A percentile compares a stretch with the other conserved stretches of the same genome.
Conservation (phyloP, 1,284 basidiomycete genomes). For the Naganishia sp. region DNA sequence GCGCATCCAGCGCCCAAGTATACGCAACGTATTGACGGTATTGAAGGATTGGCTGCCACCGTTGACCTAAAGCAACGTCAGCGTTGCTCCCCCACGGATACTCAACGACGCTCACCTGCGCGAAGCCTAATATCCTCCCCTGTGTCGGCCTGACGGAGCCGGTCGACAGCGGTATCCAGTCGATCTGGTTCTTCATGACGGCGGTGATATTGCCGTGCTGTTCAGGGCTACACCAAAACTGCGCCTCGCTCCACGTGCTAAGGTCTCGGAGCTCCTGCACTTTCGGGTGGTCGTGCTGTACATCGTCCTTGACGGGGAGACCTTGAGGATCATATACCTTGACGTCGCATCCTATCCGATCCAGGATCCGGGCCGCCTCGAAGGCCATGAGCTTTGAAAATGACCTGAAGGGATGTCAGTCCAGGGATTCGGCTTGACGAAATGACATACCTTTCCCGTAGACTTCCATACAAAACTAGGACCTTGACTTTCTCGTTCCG, state of each 20-base stretch:
- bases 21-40: constrained; percentile 49
- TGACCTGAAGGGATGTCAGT: constrained; percentile 39
- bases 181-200: constrained; percentile 53
- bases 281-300: constrained; percentile 40
- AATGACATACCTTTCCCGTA: constrained; percentile 42
- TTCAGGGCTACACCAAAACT: constrained; percentile 52
- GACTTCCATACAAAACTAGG: constrained; percentile 48
- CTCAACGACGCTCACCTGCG: constrained; percentile 31
- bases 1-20: constrained; percentile 53
- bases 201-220: constrained; percentile 52
- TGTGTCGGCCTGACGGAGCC: constrained; percentile 54
- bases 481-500: constrained; percentile 37
- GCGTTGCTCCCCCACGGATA: not conserved
- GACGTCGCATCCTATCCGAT: constrained; percentile 49
- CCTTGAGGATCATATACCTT: constrained; percentile 47
- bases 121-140: constrained; percentile 46
- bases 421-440: not conserved
- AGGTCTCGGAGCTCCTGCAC: constrained; percentile 47
- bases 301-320: constrained; percentile 52
- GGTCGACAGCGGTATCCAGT: constrained; percentile 51
- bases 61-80: constrained; percentile 42
- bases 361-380: constrained; percentile 49
- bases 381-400: constrained; percentile 50
- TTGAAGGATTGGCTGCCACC: constrained; percentile 54
- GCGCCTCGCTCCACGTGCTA: constrained; percentile 46